A percentile compares a stretch with the other conserved stretches of the same genome.
phyloP scores from a whole-genome alignment of 1,139 yeast genomes.

The Scheffersomyces cryptocercus region DNA sequence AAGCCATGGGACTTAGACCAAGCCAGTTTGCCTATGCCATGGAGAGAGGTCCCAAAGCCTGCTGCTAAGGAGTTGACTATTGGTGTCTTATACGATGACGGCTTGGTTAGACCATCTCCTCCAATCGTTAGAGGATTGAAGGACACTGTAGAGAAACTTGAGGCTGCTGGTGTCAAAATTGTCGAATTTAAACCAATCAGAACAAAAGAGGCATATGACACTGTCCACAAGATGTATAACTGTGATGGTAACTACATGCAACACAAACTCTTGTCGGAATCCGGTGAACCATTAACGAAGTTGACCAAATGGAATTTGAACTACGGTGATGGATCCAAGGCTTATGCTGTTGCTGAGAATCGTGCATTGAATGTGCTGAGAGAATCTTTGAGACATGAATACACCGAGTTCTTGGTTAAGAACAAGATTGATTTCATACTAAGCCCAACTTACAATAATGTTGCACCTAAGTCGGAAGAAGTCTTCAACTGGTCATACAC shows the following conservation, averaged over 20 bases:
- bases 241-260: constrained; percentile 65
- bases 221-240: constrained; percentile 49
- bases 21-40: constrained; percentile 55
- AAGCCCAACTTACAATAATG: constrained; percentile 69
- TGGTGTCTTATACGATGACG: constrained; percentile 44
- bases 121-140: constrained; percentile 47
- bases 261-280: constrained; percentile 47
- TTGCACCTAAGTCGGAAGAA: constrained; percentile 67
- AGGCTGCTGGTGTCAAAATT: constrained; percentile 19
- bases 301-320: constrained; percentile 62
- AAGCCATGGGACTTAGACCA: constrained; percentile 72
- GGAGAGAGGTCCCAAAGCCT: constrained; percentile 55
- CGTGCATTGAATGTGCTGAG: constrained; percentile 50
- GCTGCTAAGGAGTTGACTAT: constrained; percentile 25
- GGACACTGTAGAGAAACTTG: constrained; percentile 14
- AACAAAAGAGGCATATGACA: constrained; percentile 51
- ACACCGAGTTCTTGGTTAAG: constrained; percentile 50
- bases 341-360: constrained; percentile 43
- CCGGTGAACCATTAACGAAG: constrained; percentile 67
- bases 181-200: constrained; percentile 52
- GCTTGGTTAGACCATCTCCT: constrained; percentile 46
- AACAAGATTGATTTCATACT: constrained; percentile 67
- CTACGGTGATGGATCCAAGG: constrained; percentile 57
- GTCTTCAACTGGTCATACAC: constrained; percentile 80
- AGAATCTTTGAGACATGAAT: constrained; percentile 57